These are phyloP conservation scores for Melocanna baccifera DNA, from an alignment of 176 grass and related monocot genomes.

Conservation along the genomic window DNA sequence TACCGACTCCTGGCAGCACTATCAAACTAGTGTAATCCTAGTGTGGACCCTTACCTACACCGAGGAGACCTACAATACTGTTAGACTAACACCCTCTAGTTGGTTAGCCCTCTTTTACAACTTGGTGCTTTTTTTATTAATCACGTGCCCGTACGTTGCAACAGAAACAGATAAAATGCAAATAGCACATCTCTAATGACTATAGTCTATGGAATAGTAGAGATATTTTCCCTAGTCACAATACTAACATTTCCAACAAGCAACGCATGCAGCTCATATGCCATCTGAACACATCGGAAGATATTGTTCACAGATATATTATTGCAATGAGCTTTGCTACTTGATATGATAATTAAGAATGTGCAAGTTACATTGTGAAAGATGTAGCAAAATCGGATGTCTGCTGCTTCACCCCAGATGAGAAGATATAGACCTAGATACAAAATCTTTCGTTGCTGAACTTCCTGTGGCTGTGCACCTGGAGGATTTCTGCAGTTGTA, in stretches of 20 bases:
- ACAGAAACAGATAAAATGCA: no score
- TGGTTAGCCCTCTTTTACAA: no score
- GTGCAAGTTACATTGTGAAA: background rate
- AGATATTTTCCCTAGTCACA: no score
- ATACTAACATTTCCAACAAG: slow-evolving; percentile 81
- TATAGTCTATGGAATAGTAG: no score
- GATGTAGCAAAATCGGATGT: slow-evolving; percentile 91
- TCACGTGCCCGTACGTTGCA: no score
- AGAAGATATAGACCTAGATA: slow-evolving; percentile 93
- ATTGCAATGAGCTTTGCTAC: background rate
- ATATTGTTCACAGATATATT: slow-evolving; percentile 18
- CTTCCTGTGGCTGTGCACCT: slow-evolving; percentile 45
- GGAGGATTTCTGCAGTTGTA: slow-evolving; percentile 52
- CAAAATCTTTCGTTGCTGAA: slow-evolving; percentile 50
- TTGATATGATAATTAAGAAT: slow-evolving; percentile 7
- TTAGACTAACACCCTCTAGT: no score
- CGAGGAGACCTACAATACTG: no score
- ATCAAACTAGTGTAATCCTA: no score
- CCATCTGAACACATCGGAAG: slow-evolving; percentile 63
- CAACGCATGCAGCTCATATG: slow-evolving; percentile 80
- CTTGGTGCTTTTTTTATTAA: no score
- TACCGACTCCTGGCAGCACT: no score
- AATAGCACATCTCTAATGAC: no score
- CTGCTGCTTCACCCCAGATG: slow-evolving; percentile 92
- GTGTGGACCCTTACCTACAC: no score